Evolutionary conservation across 2,329 filamentous ascomycete species (phyloP), one percentile per base, ranked within the genome.

Genomic region (Elsinoe ampelina): DNA sequence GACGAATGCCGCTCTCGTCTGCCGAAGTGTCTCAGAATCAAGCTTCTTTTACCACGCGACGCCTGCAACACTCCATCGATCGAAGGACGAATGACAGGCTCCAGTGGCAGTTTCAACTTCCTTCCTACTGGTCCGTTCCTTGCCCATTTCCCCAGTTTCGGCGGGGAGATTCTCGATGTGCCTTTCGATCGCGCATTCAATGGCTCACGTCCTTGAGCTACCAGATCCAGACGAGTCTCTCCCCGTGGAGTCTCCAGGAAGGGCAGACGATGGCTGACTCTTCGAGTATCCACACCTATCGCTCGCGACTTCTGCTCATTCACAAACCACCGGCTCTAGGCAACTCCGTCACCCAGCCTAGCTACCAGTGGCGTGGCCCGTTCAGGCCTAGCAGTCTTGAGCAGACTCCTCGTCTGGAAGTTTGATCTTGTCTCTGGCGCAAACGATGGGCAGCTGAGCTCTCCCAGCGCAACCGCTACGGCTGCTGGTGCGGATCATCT

Each of bases 11-110:
- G 48, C 32, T 15, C 19, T 39, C 48, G 17, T 19, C 38, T 35
- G 48, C 48, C 48, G 48, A 52, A 34, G 32, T 36, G 26, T 32
- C 35, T 26, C 35, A 22, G 34, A 39, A 52, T 38, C 38, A 38
- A 39, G 48, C 48, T 39, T 39, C n/a, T 52, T 5, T 13, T 39
- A 39, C 48, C 48, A 52, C 48, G 48, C 48, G 48, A 52, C 32
- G 48, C 48, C 48, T 52, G 30, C 43, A 48, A 48, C 43, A 26
- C 15, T 11, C 22, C 22, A 48, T 48, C 48, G 48, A 52, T 52
- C 47, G 47, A 30, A 30, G 26, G 4, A 30, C 26, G 26, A 51
- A 51, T 51, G 47, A 51, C 47, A 51, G 47, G 11, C 13, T 39
- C 19, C 26, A 19, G 8, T 39, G 12, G n/a, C 48, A 52, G 48